phyloP scores from a whole-genome alignment of 805 yeast species.

The Wickerhamiella galacta region DNA sequence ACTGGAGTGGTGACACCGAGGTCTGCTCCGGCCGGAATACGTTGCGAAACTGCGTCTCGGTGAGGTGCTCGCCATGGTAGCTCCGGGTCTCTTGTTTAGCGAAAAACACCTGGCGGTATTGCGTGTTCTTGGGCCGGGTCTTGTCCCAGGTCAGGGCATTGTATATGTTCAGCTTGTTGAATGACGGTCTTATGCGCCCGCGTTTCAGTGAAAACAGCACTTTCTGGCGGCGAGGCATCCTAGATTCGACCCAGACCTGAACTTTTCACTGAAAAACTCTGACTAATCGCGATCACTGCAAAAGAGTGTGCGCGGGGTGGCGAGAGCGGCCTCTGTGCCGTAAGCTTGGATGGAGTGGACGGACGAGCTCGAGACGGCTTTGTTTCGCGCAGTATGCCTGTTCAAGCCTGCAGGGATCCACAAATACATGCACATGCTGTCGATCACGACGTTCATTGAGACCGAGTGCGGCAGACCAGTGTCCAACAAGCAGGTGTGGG shows the following conservation, averaged over 20 bases:
- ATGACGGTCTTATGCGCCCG: conserved; percentile 54
- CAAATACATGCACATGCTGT: conserved; percentile 24
- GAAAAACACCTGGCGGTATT: conserved; percentile 81
- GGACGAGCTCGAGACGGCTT: conserved; percentile 41
- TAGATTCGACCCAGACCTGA: neutral
- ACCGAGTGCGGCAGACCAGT: conserved; percentile 13
- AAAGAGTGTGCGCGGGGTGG: too few relatives aligned
- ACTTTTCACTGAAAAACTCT: neutral
- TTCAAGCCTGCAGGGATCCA: conserved; percentile 50
- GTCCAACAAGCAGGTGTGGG: conserved; percentile 39
- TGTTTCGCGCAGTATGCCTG: conserved; percentile 45
- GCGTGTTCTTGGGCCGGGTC: conserved; percentile 29
- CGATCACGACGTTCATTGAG: conserved; percentile 9
- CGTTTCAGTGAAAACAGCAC: conserved; percentile 22
- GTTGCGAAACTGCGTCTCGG: conserved; percentile 67
- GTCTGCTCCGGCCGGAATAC: conserved; percentile 51
- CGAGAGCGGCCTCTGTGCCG: too few relatives aligned
- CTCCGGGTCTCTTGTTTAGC: conserved; percentile 86
- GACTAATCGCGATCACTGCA: too few relatives aligned
- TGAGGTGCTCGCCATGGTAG: conserved; percentile 87
- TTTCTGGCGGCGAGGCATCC: conserved; percentile 18
- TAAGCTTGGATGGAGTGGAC: conserved; percentile 40
- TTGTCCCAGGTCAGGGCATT: conserved; percentile 61
- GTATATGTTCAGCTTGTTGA: conserved; percentile 83
- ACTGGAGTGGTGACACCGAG: conserved; percentile 80